Base-by-base conservation (phyloP, 73 alveolate genomes). In the Stentor roeselii region DNA sequence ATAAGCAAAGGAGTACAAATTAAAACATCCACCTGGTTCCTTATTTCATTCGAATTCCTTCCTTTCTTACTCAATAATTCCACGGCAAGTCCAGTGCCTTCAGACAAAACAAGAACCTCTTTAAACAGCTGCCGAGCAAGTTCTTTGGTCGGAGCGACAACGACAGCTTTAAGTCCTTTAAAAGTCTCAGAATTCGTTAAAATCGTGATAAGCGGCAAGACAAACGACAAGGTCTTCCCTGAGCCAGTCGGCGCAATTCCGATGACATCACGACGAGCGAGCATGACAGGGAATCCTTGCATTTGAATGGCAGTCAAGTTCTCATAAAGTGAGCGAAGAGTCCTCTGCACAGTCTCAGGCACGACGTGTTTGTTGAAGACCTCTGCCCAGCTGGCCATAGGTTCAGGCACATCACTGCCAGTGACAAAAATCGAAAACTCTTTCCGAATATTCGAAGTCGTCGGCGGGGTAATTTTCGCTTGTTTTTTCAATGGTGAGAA, bases 131-230 rank as follows among this genome's bases (percentile, higher is more conserved):
- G 92, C 15, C 85, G 84, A 34, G 95, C 94, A 3, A 93, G 85
- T 84, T 91, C 98, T 78, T 90, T 88, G 3, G 96, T 86, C 3
- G 96, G 96, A 11, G 95, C 91, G 42, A 91, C 75, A 58, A 93
- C 84, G 34, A 93, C 76, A 30, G 95, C 92, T 88, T 86, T 84
- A 30, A 90, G 88, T 3, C 94, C 90, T 36, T 86, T 87, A n/a
- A n/a, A n/a, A 60, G 88, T 82, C 84, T 76, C 59, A 60, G 82
- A 84, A 36, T 42, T 60, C 38, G 34, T 88, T 82, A 83, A 39
- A 37, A 59, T 42, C 15, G 75, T 31, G 2, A 90, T 37, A 3
- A 88, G 39, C 6, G 93, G 92, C 39, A 87, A 76, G 3, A 80
- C 83, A 75, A 59, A 90, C 3, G 91, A 90, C 58, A 85, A 60